Conservation (phyloP, 2,329 filamentous ascomycete species). For the Pseudogymnoascus sp. region DNA sequence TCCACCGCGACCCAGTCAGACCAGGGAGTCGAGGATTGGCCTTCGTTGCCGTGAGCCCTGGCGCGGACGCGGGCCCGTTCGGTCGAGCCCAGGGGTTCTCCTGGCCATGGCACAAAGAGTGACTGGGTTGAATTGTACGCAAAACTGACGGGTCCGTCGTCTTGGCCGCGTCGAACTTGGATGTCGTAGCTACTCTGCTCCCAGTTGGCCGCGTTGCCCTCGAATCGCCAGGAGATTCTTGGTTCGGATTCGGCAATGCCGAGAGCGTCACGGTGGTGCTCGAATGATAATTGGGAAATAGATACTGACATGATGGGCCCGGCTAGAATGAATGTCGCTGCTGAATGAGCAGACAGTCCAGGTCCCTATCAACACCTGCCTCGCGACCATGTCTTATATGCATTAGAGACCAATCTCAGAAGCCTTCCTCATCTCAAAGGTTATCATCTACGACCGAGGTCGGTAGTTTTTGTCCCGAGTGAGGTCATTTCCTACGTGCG, state of each 20-base stretch:
- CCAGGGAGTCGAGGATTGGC: constrained; percentile 22
- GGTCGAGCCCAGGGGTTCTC: constrained; percentile 20
- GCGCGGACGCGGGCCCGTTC: constrained; percentile 25
- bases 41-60: constrained; percentile 21
- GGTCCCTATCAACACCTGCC: not conserved
- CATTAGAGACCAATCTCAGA: not conserved
- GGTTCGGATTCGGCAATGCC: constrained; percentile 38
- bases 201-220: constrained; percentile 33
- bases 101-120: constrained; percentile 36
- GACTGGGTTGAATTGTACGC: constrained; percentile 21
- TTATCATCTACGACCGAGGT: not conserved
- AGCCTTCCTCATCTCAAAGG: not conserved
- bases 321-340: not conserved
- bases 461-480: not conserved
- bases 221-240: constrained; percentile 40
- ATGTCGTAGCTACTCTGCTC: constrained; percentile 37
- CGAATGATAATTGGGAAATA: not conserved
- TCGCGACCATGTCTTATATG: not conserved
- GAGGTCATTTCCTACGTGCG: not conserved
- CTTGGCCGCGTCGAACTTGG: constrained; percentile 26
- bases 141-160: not conserved
- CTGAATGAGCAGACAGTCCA: not conserved
- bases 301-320: not conserved
- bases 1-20: constrained; percentile 26
- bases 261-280: constrained; percentile 22